Conservation (phyloP, 108 stramenopile genomes). For the Nitzschia sp. region DNA sequence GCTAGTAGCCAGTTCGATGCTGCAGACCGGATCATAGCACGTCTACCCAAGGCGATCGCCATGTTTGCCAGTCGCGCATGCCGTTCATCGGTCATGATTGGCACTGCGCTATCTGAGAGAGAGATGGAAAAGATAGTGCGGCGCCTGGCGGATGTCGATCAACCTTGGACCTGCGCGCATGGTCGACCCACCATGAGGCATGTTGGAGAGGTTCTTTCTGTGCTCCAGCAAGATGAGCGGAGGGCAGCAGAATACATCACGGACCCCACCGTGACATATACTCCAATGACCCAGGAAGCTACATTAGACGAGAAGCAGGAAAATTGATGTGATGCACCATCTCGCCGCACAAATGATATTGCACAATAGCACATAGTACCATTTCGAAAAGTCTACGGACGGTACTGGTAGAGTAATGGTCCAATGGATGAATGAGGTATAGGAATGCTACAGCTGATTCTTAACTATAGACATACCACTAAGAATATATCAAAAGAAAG, state of each 20-base stretch:
- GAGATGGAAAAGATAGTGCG: constrained; percentile 85
- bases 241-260: constrained; percentile 32
- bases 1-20: constrained; percentile 10
- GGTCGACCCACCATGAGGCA: constrained; percentile 92
- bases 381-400: too few relatives aligned
- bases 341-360: too few relatives aligned
- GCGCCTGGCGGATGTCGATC: constrained; percentile 80
- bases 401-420: too few relatives aligned
- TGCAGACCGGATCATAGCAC: constrained; percentile 45
- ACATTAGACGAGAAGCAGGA: not conserved
- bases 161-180: constrained; percentile 94
- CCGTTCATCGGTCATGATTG: constrained; percentile 93
- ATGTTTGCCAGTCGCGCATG: constrained; percentile 97
- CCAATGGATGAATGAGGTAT: too few relatives aligned
- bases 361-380: too few relatives aligned
- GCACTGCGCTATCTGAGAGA: constrained; percentile 80
- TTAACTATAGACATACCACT: too few relatives aligned
- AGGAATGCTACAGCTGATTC: too few relatives aligned
- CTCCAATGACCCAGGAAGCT: constrained; percentile 28
- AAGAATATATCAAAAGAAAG: constrained; percentile 80
- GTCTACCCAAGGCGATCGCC: constrained; percentile 93
- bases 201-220: constrained; percentile 55
- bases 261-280: constrained; percentile 39
- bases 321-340: too few relatives aligned
- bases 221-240: constrained; percentile 57